These are phyloP conservation scores for Albugo laibachii DNA, from an alignment of 352 stramenopile species.

Conservation along the genomic window DNA sequence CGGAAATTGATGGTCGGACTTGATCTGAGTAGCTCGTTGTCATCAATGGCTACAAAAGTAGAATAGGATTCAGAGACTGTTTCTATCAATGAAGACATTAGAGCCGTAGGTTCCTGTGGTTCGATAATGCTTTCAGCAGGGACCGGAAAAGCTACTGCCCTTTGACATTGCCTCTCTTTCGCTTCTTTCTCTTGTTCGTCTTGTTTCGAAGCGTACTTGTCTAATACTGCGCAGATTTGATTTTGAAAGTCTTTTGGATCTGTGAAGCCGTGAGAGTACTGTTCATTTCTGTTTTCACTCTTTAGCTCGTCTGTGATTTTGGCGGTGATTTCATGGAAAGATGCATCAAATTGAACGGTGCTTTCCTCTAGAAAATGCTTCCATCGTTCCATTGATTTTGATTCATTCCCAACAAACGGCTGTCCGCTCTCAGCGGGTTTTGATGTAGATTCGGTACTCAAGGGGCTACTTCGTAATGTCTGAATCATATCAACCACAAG, in stretches of 20 bases:
- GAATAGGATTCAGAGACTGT: too few species aligned
- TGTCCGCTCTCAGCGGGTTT: slow-evolving; percentile 5
- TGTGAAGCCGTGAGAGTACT: slow-evolving; percentile 42
- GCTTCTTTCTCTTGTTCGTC: slow-evolving; percentile 10
- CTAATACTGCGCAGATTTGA: slow-evolving; percentile 15
- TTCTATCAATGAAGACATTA: not conserved
- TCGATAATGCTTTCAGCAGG: too few species aligned
- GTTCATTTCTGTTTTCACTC: slow-evolving; percentile 13
- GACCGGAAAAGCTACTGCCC: too few species aligned
- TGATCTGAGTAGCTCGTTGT: too few species aligned
- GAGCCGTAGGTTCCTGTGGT: too few species aligned
- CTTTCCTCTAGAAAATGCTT: slow-evolving; percentile 33
- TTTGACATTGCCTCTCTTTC: not conserved
- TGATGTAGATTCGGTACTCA: slow-evolving; percentile 2
- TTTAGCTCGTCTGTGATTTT: slow-evolving; percentile 26
- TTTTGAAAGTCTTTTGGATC: slow-evolving; percentile 24
- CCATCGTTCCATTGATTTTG: slow-evolving; percentile 26
- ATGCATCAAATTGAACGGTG: slow-evolving; percentile 23
- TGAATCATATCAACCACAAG: slow-evolving; percentile 5
- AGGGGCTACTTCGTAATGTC: slow-evolving; percentile 1
- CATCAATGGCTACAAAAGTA: too few species aligned
- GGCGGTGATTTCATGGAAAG: slow-evolving; percentile 25
- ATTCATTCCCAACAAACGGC: slow-evolving; percentile 6
- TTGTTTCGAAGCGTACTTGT: slow-evolving; percentile 17
- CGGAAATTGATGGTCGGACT: too few species aligned